These are phyloP conservation scores for Paramecium biaurelia DNA, from an alignment of 73 alveolate genomes.

Conservation along the genomic window DNA sequence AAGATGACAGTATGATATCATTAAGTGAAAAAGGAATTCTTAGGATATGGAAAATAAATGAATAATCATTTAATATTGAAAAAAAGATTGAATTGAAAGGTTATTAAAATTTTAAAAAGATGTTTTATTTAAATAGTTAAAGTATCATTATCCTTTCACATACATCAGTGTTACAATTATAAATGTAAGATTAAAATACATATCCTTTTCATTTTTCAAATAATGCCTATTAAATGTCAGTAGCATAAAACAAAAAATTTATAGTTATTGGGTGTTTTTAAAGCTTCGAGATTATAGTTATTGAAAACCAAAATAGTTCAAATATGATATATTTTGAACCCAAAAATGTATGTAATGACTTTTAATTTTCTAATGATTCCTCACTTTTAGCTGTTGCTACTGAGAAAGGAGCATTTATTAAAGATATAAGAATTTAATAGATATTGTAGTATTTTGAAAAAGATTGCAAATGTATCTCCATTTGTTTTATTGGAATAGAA, in stretches of 20 bases:
- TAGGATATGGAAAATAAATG: neutral
- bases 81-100: no score
- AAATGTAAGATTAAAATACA: neutral
- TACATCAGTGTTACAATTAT: neutral
- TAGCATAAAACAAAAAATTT: neutral
- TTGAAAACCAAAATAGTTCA: neutral
- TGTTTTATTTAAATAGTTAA: neutral
- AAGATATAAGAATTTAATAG: no score
- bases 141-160: neutral
- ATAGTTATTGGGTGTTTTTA: neutral
- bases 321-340: neutral
- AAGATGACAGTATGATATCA: neutral
- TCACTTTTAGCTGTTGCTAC: neutral
- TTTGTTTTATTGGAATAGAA: neutral
- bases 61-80: neutral
- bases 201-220: neutral
- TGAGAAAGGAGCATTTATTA: neutral
- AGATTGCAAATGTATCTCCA: neutral
- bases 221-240: neutral
- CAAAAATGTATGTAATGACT: neutral
- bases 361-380: neutral
- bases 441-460: neutral
- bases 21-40: neutral
- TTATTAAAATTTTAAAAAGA: neutral
- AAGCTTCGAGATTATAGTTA: neutral